Conservation (phyloP, 352 stramenopile species). For the Pythium angustatum region DNA sequence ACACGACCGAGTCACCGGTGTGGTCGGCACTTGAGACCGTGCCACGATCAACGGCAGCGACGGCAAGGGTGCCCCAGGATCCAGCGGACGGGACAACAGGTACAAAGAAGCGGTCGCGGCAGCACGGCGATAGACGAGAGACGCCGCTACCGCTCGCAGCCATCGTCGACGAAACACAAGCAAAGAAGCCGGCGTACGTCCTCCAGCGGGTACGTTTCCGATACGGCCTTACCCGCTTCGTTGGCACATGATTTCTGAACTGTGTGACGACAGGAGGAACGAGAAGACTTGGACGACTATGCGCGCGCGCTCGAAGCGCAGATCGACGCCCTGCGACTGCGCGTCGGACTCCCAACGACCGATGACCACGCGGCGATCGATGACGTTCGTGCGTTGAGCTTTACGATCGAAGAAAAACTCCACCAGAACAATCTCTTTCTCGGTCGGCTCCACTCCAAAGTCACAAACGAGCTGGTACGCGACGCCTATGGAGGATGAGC, state of each 20-base stretch:
- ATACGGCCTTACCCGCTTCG: too few species aligned
- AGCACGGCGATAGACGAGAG: background rate
- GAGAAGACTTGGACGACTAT: slow-evolving; percentile 2
- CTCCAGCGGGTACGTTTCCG: background rate
- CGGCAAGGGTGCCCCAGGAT: too few species aligned
- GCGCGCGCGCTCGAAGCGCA: background rate
- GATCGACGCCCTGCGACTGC: background rate
- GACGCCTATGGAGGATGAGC: background rate
- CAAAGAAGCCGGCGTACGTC: background rate
- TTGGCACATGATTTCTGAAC: background rate
- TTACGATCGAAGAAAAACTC: slow-evolving; percentile 16
- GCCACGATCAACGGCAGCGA: too few species aligned
- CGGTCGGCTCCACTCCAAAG: slow-evolving; percentile 13
- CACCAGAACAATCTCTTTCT: slow-evolving; percentile 14
- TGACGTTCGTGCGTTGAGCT: background rate
- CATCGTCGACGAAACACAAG: background rate
- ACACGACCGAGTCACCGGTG: too few species aligned
- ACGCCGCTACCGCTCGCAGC: too few species aligned
- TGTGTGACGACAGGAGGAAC: slow-evolving; percentile 5
- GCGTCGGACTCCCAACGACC: background rate
- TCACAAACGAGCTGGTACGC: slow-evolving; percentile 11
- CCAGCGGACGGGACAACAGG: too few species aligned
- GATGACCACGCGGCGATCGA: background rate
- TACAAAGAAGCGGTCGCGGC: too few species aligned
- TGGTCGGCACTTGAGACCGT: too few species aligned